phyloP scores from a whole-genome alignment of 2,329 filamentous ascomycete genomes.

The Fusarium nodosum region DNA sequence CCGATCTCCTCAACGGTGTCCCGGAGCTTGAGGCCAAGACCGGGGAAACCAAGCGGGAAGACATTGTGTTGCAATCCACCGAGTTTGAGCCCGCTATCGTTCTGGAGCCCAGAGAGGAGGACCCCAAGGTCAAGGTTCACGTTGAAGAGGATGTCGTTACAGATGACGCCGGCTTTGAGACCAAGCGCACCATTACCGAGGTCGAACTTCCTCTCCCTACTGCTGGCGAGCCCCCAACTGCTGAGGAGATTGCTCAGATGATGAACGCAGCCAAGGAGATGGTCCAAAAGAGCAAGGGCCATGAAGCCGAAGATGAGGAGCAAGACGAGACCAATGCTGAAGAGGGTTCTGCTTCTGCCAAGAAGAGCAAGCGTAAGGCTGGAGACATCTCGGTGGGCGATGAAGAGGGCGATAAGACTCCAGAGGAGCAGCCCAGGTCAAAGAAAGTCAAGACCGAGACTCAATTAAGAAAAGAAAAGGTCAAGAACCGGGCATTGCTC shows the following conservation, averaged over 20 bases:
- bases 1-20: slow-evolving; percentile 51
- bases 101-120: slow-evolving; percentile 67
- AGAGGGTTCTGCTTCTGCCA: slow-evolving; percentile 56
- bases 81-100: slow-evolving; percentile 64
- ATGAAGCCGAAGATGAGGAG: slow-evolving; percentile 59
- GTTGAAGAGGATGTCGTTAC: slow-evolving; percentile 74
- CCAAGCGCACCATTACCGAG: slow-evolving; percentile 79
- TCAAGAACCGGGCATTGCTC: slow-evolving; percentile 86
- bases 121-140: slow-evolving; percentile 75
- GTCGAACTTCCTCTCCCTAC: slow-evolving; percentile 76
- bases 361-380: slow-evolving; percentile 79
- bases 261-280: slow-evolving; percentile 89
- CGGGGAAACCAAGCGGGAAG: slow-evolving; percentile 52
- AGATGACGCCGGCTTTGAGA: slow-evolving; percentile 70
- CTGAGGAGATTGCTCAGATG: slow-evolving; percentile 85
- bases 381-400: slow-evolving; percentile 77
- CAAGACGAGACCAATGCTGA: slow-evolving; percentile 55
- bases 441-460: slow-evolving; percentile 88
- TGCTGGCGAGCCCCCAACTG: slow-evolving; percentile 75
- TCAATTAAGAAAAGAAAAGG: slow-evolving; percentile 85
- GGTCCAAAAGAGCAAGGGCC: slow-evolving; percentile 76
- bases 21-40: slow-evolving; percentile 27
- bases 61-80: slow-evolving; percentile 60
- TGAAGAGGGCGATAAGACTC: slow-evolving; percentile 47
- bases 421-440: slow-evolving; percentile 63